These are phyloP conservation scores for Vitis vinifera DNA, from an alignment of 164 flowering plant species.

Conservation along the genomic window ASM3070453v1 NC_081811.1:6806501-6807000, in stretches of 20 bases:
- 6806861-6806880: conserved; percentile 18
- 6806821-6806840: conserved; percentile 2
- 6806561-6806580: no score
- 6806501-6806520: neutral
- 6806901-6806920: conserved; percentile 1
- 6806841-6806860: conserved; percentile 13
- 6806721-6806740: conserved; percentile 11
- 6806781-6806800: neutral
- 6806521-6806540: conserved; percentile 3
- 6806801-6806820: neutral
- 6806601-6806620: no score
- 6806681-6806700: neutral
- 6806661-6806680: no score
- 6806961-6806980: neutral
- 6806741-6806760: conserved; percentile 10
- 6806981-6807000: neutral
- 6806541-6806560: conserved; percentile 4
- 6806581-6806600: no score
- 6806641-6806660: no score
- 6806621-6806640: no score
- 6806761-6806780: neutral
- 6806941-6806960: neutral
- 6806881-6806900: conserved; percentile 2
- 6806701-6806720: conserved; percentile 30
- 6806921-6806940: conserved; percentile 9